Percentiles rank a stretch among this genome's conserved stretches.
These are phyloP conservation scores for Trichoderma arundinaceum DNA, from an alignment of 2,329 filamentous ascomycete genomes.

Conservation along the genomic window DNA sequence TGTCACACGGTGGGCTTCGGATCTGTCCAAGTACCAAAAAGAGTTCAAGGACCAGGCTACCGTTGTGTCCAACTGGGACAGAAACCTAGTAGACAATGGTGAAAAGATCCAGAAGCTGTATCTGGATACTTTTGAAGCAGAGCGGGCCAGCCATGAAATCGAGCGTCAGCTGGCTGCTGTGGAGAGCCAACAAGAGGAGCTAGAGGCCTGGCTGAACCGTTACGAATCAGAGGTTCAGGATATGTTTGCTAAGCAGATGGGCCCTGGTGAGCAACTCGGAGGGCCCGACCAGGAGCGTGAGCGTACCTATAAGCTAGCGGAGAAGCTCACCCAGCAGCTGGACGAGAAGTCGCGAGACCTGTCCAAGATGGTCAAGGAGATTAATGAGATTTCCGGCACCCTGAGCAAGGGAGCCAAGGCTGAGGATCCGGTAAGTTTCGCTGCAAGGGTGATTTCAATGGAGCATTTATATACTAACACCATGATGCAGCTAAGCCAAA, in stretches of 20 bases:
- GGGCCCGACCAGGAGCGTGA: slow-evolving; percentile 96
- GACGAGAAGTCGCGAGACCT: slow-evolving; percentile 94
- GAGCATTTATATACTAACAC: not conserved
- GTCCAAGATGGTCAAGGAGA: slow-evolving; percentile 96
- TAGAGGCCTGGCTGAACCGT: slow-evolving; percentile 84
- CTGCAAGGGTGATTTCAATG: slow-evolving; percentile 36
- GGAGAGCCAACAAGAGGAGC: slow-evolving; percentile 90
- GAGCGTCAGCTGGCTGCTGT: slow-evolving; percentile 89
- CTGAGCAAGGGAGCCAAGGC: slow-evolving; percentile 88
- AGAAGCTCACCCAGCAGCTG: slow-evolving; percentile 87
- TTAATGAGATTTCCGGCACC: slow-evolving; percentile 89
- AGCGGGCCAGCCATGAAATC: slow-evolving; percentile 90
- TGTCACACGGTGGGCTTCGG: slow-evolving; percentile 93
- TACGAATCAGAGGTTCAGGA: slow-evolving; percentile 93
- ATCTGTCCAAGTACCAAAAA: slow-evolving; percentile 94
- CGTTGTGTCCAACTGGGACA: slow-evolving; percentile 89
- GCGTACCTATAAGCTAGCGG: slow-evolving; percentile 92
- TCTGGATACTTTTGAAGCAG: slow-evolving; percentile 88
- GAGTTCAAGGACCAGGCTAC: slow-evolving; percentile 91
- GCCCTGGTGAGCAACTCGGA: slow-evolving; percentile 74
- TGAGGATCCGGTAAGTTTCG: slow-evolving; percentile 76
- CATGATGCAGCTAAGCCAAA: slow-evolving; percentile 76
- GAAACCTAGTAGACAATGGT: slow-evolving; percentile 88
- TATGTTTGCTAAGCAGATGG: slow-evolving; percentile 79
- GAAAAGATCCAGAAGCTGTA: slow-evolving; percentile 95